Conservation (phyloP, 345 rosid species). For the Ceriops decandra region DNA sequence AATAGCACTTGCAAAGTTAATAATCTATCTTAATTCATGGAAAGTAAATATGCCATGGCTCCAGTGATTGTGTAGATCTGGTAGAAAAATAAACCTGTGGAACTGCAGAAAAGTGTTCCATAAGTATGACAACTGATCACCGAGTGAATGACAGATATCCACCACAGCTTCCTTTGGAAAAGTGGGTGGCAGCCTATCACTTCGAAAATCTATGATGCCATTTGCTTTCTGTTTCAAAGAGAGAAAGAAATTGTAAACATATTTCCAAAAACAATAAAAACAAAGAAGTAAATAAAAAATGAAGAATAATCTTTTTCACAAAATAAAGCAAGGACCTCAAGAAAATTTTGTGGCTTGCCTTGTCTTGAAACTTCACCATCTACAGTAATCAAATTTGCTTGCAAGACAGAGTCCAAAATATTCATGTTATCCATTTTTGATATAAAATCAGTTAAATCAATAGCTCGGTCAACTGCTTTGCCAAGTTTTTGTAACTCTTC, state of each 20-base stretch:
- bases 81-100: constrained; percentile 62
- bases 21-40: background rate
- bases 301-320: constrained; percentile 11
- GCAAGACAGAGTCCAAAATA: constrained; percentile 36
- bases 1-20: background rate
- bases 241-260: constrained; percentile 17
- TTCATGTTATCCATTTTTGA: constrained; percentile 46
- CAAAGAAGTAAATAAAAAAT: background rate
- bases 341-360: constrained; percentile 60
- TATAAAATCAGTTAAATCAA: constrained; percentile 54
- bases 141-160: constrained; percentile 50
- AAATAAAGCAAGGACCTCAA: constrained; percentile 71
- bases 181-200: constrained; percentile 38
- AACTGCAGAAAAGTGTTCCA: constrained; percentile 77
- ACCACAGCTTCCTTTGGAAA: constrained; percentile 48
- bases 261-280: no score
- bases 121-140: constrained; percentile 61
- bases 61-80: background rate
- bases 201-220: constrained; percentile 35
- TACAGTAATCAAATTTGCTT: constrained; percentile 32
- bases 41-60: background rate
- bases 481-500: constrained; percentile 65
- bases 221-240: constrained; percentile 45
- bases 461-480: constrained; percentile 43
- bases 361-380: constrained; percentile 44